A percentile compares a stretch with the other conserved stretches of the same genome.
phyloP scores from a whole-genome alignment of 1,139 yeast genomes.

The Debaryomyces nepalensis region DNA sequence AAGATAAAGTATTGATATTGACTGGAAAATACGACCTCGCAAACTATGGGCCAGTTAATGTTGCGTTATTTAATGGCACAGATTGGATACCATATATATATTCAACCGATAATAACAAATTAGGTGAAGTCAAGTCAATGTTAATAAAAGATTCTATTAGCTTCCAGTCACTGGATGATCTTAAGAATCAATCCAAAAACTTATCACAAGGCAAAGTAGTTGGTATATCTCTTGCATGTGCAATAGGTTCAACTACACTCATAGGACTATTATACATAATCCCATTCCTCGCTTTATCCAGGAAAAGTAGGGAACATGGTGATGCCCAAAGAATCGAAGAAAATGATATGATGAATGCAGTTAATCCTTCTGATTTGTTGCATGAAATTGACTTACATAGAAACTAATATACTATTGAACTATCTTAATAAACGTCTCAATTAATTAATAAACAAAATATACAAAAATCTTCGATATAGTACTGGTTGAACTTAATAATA shows the following conservation, averaged over 20 bases:
- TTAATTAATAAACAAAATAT: neutral
- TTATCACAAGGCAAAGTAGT: conserved; percentile 74
- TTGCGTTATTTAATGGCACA: conserved; percentile 72
- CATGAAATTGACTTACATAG: conserved; percentile 61
- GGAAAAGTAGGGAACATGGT: conserved; percentile 41
- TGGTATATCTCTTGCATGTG: conserved; percentile 84
- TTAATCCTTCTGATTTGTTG: conserved; percentile 65
- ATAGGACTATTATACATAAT: conserved; percentile 67
- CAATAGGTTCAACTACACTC: conserved; percentile 76
- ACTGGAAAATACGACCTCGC: conserved; percentile 63
- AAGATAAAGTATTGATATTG: conserved; percentile 55
- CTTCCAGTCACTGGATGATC: conserved; percentile 44
- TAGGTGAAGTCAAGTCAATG: conserved; percentile 40
- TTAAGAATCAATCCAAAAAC: conserved; percentile 24
- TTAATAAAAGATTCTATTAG: conserved; percentile 43
- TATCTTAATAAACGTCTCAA: neutral
- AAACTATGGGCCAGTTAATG: conserved; percentile 62
- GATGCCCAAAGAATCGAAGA: conserved; percentile 61
- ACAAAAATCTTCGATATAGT: neutral
- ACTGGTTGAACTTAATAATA: neutral
- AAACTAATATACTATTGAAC: conserved; percentile 18
- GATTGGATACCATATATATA: conserved; percentile 73
- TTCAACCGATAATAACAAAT: conserved; percentile 25
- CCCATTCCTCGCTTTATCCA: conserved; percentile 54
- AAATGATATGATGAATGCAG: conserved; percentile 67